Base-by-base conservation (phyloP, 2,329 filamentous ascomycete genomes). In the Sporothrix globosa region DNA sequence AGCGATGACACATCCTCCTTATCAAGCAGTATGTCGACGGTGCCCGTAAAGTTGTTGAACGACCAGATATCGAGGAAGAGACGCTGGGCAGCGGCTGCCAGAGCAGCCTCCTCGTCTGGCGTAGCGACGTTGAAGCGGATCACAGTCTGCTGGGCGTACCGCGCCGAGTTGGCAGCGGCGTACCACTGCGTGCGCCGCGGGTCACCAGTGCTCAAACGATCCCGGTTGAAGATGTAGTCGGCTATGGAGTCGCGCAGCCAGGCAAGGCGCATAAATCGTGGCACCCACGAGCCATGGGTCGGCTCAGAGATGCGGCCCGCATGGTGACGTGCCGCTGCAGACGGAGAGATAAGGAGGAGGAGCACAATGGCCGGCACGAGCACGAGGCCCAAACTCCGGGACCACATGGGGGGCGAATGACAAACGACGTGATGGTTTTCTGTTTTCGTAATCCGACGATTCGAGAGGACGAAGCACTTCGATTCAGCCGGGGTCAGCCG, bases 31-130 rank as follows among this genome's bases (percentile, higher is more conserved):
- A 98, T 90, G 78, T 99, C 96, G 34, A 96, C 92, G 1, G 69
- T 71, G 70, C 72, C 69, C 83, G 91, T 96, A 72, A 92, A 87
- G 21, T 89, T 84, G 6, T 90, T 91, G 75, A 92, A 93, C 27
- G 92, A 90, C 96, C 96, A 99, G 1, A 98, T 87, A 77, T 99
- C 96, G 54, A 98, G 83, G 75, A 96, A 91, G 30, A 97, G 85
- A 21, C 88, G 87, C 72, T 91, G 86, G 0, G 90, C 85, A 3
- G 92, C 93, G 70, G 91, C 86, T n/a, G 89, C 86, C 70, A 97
- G 82, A 1, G 90, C 90, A 46, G 82, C 80, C 71, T 92, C 90
- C 77, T 97, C 92, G 24, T 88, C 85, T 3, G 84, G 80, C 34
- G 86, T 89, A 72, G 86, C 89, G 69, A 97, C 82, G 76, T 91